A percentile compares a stretch with the other conserved stretches of the same genome.
phyloP scores from a whole-genome alignment of 192 early-diverging fungal genomes.

The Allomyces macrogynus region DNA sequence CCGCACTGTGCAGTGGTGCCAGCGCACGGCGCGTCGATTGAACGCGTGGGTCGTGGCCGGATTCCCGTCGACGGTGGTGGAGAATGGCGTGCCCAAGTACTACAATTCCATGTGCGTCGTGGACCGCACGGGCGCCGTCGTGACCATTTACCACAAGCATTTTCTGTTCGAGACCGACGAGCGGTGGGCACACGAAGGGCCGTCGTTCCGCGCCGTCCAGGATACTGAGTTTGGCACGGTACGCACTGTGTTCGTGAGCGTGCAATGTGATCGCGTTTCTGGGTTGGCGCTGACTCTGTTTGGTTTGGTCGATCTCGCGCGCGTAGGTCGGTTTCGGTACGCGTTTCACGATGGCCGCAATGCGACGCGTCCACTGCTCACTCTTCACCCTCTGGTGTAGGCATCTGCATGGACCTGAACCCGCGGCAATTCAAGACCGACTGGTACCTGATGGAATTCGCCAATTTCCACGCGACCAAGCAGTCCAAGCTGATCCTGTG shows the following conservation, averaged over 20 bases:
- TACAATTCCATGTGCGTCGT: slow-evolving; percentile 22
- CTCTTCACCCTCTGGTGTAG: slow-evolving; percentile 9
- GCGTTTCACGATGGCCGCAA: too few relatives aligned
- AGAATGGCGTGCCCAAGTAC: background rate
- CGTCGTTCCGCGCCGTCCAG: slow-evolving; percentile 7
- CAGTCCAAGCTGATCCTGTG: slow-evolving; percentile 8
- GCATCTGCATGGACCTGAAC: slow-evolving; percentile 38
- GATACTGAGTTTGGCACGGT: background rate
- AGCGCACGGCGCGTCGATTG: slow-evolving; percentile 8
- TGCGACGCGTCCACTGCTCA: too few relatives aligned
- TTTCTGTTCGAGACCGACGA: slow-evolving; percentile 26
- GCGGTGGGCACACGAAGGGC: slow-evolving; percentile 19
- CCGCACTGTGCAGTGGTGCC: slow-evolving; percentile 14
- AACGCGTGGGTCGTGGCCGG: slow-evolving; percentile 19
- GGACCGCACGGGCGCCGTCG: slow-evolving; percentile 5
- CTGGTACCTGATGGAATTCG: slow-evolving; percentile 27
- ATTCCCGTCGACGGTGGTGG: slow-evolving; percentile 8
- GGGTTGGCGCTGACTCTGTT: too few relatives aligned
- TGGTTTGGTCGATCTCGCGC: too few relatives aligned
- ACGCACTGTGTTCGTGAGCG: background rate
- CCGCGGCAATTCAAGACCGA: slow-evolving; percentile 23
- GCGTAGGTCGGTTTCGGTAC: too few relatives aligned
- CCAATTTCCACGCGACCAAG: slow-evolving; percentile 12
- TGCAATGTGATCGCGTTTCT: too few relatives aligned
- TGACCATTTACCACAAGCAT: slow-evolving; percentile 25